Conservation (phyloP, 2,329 filamentous ascomycete genomes). For the Colletotrichum sp. region DNA sequence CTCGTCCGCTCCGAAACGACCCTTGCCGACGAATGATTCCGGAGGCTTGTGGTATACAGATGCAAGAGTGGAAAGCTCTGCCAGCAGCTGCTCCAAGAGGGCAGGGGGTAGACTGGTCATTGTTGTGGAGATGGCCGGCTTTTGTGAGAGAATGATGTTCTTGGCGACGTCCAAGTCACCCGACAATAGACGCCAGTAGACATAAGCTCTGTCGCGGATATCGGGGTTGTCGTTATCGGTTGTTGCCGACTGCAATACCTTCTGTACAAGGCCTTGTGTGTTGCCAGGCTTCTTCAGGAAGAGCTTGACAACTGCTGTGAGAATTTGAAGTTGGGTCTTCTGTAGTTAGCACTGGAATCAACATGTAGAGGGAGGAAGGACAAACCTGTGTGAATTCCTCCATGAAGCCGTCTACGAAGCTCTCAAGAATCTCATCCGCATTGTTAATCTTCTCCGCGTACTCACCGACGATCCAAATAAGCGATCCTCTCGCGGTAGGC, state of each 20-base stretch:
- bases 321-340: conserved; percentile 95
- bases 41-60: conserved; percentile 99
- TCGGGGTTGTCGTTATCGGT: conserved; percentile 97
- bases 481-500: conserved; percentile 83
- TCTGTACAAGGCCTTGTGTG: conserved; percentile 89
- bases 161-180: conserved; percentile 88
- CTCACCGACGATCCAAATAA: conserved; percentile 99
- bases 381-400: conserved; percentile 93
- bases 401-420: conserved; percentile 92
- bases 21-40: conserved; percentile 96
- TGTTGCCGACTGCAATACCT: conserved; percentile 90
- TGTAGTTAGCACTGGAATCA: conserved; percentile 16
- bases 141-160: conserved; percentile 91
- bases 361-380: neutral
- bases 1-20: conserved; percentile 89
- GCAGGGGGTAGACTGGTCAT: conserved; percentile 86
- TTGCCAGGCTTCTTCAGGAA: conserved; percentile 97
- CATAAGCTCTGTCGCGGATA: conserved; percentile 94
- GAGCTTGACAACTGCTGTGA: conserved; percentile 95
- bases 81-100: conserved; percentile 87
- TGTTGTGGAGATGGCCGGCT: conserved; percentile 92
- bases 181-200: conserved; percentile 96
- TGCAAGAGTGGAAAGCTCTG: conserved; percentile 90
- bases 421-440: conserved; percentile 89
- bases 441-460: conserved; percentile 99